Evolutionary conservation across 2,329 filamentous ascomycete genomes (phyloP).

Genomic region (Kalaharituber pfeilii): DNA sequence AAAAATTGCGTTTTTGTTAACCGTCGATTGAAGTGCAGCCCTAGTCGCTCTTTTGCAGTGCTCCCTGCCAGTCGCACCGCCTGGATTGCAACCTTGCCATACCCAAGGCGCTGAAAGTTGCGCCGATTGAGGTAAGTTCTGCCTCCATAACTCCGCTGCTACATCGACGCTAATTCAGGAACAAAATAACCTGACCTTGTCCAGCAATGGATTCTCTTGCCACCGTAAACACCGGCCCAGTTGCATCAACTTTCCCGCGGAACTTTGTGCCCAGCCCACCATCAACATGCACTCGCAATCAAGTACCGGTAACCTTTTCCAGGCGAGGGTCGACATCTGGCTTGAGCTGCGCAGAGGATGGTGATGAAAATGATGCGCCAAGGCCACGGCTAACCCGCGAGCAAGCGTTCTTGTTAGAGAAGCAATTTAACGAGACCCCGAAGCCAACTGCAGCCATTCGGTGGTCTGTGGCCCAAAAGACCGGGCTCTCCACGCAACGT

Average conservation of each 20-base stretch:
- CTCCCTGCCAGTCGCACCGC: not conserved
- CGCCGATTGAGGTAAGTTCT: not conserved
- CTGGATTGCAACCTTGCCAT: not conserved
- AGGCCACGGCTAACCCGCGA: slow-evolving; percentile 14
- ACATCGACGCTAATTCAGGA: not conserved
- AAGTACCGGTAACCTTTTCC: not conserved
- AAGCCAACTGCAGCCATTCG: slow-evolving; percentile 15
- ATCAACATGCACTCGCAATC: no score
- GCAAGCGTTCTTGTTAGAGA: slow-evolving; percentile 13
- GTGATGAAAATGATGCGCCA: slow-evolving; percentile 4
- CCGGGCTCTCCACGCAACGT: slow-evolving; percentile 15
- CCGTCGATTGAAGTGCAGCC: no score
- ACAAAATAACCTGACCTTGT: not conserved
- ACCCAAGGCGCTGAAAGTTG: not conserved
- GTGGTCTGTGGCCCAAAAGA: slow-evolving; percentile 11
- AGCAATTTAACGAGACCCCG: slow-evolving; percentile 13
- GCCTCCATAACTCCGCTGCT: not conserved
- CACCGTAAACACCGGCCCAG: not conserved
- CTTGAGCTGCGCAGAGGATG: slow-evolving; percentile 3
- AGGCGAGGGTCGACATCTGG: not conserved
- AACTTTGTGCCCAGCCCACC: not conserved
- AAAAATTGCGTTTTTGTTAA: no score
- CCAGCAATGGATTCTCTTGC: not conserved
- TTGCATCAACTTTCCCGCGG: not conserved
- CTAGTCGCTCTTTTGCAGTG: not conserved